Conservation (phyloP, 768 basidiomycete species). For the Termitomyces sp. region DNA sequence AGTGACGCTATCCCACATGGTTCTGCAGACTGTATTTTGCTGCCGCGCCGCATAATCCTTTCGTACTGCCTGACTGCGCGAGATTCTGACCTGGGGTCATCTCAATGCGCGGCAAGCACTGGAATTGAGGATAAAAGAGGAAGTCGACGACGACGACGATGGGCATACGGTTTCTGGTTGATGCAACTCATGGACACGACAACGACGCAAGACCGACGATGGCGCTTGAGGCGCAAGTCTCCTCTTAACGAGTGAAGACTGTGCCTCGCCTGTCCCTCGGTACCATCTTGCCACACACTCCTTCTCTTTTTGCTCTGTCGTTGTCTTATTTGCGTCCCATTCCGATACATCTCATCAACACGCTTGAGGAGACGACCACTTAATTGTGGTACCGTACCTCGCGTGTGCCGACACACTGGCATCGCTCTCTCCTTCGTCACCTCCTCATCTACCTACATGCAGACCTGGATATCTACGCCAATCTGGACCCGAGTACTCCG, state of each 20-base stretch:
- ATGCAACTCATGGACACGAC: conserved; percentile 48
- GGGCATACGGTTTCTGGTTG: conserved; percentile 46
- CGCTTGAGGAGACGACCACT: conserved; percentile 78
- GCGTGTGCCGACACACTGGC: conserved; percentile 75
- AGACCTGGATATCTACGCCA: conserved; percentile 23
- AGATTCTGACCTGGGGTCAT: conserved; percentile 38
- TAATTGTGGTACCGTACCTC: conserved; percentile 77
- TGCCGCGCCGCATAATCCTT: conserved; percentile 51
- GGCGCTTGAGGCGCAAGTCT: conserved; percentile 52
- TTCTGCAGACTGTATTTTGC: conserved; percentile 32
- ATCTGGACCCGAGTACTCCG: conserved; percentile 11
- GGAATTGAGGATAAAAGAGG: conserved; percentile 25
- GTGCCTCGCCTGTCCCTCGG: conserved; percentile 47
- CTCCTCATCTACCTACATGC: conserved; percentile 19
- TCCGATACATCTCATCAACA: conserved; percentile 47
- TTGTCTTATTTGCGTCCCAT: conserved; percentile 37
- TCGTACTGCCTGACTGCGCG: conserved; percentile 16
- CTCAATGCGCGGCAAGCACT: conserved; percentile 16
- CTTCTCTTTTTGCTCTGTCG: conserved; percentile 32
- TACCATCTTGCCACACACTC: conserved; percentile 50
- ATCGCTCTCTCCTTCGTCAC: conserved; percentile 31
- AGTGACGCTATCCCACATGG: conserved; percentile 25
- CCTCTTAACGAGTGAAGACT: conserved; percentile 43
- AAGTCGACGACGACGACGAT: conserved; percentile 46
- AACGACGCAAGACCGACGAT: conserved; percentile 64